phyloP scores from a whole-genome alignment of 2,329 filamentous ascomycete species.

The Cytospora piceicola region DNA sequence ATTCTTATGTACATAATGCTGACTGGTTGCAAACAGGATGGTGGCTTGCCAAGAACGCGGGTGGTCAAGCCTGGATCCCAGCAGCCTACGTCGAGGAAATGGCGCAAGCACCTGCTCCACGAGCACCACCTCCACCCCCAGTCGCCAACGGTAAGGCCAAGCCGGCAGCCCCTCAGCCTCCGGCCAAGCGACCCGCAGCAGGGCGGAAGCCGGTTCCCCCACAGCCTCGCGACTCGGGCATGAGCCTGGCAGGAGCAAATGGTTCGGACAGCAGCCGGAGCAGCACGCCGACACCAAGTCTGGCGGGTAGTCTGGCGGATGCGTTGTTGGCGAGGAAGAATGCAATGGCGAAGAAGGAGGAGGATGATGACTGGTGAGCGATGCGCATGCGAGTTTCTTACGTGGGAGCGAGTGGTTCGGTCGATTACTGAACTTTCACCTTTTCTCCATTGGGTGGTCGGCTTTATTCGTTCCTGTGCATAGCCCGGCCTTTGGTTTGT shows the following conservation, averaged over 20 bases:
- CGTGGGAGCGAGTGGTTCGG: constrained; percentile 19
- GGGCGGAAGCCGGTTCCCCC: constrained; percentile 70
- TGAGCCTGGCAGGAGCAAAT: constrained; percentile 61
- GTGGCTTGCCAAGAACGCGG: constrained; percentile 84
- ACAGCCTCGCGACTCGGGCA: constrained; percentile 72
- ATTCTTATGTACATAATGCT: constrained; percentile 31
- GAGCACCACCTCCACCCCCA: constrained; percentile 66
- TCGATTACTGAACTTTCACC: neutral
- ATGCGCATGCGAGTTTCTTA: neutral
- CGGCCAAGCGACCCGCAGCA: constrained; percentile 76
- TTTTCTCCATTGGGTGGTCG: neutral
- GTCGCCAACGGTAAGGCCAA: constrained; percentile 58
- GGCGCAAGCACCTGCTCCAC: constrained; percentile 62
- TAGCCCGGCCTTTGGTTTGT: constrained; percentile 24
- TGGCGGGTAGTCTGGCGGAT: constrained; percentile 76
- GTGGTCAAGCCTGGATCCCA: constrained; percentile 88
- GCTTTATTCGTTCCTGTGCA: constrained; percentile 21
- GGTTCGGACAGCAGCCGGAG: constrained; percentile 66
- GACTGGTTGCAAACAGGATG: constrained; percentile 67
- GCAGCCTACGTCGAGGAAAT: constrained; percentile 92
- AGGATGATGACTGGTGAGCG: constrained; percentile 71
- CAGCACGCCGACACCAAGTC: constrained; percentile 71
- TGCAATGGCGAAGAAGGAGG: constrained; percentile 73
- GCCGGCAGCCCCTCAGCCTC: constrained; percentile 75
- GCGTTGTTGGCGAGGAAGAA: constrained; percentile 77